Base-by-base conservation (phyloP, 805 yeast genomes). In the Pichia pseudocactophila region DNA sequence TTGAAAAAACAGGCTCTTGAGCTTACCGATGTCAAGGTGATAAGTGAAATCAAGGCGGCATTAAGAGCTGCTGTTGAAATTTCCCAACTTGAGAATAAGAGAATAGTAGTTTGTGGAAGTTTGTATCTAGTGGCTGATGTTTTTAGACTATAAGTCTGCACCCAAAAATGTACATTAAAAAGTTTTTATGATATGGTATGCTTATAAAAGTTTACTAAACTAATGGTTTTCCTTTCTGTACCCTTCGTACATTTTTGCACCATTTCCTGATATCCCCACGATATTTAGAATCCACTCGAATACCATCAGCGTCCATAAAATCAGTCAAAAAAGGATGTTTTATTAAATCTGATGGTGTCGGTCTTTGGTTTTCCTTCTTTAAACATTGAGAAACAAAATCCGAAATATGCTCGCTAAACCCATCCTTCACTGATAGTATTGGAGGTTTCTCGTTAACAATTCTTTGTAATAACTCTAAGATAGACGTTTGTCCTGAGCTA, bases 391-490 rank as follows among this genome's bases (percentile, higher is more conserved):
- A 80, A 15, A 90, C 81, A 57, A 89, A 86, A 39, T 70, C 69
- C 49, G 85, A 73, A 49, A 89, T 65, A 30, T 60, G 68, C 2
- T 58, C 50, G 35, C 76, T 73, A 53, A 66, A 79, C 52, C 76
- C 54, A 43, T 70, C 62, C 51, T 56, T 50, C 47, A 68, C 52
- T 27, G 59, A 50, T 37, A 89, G 68, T 1, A 73, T 66, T 10
- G 98, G 98, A 0, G 97, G 88, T 2, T 79, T 80, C 59, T 92
- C 98, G 55, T 89, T 86, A 19, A 92, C 98, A 34, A 92, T 89
- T 53, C 96, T 68, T 64, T 92, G 97, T 42, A 92, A 62, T 16
- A 92, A 69, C 56, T 92, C 98, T 49, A 92, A 68, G 35, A 92
- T 90, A 1, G 96, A 95, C 1, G 54, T 56, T 7, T 56, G 48